These are phyloP conservation scores for Capsella bursapastoris DNA, from an alignment of 345 rosid species.

Conservation along the genomic window DNA sequence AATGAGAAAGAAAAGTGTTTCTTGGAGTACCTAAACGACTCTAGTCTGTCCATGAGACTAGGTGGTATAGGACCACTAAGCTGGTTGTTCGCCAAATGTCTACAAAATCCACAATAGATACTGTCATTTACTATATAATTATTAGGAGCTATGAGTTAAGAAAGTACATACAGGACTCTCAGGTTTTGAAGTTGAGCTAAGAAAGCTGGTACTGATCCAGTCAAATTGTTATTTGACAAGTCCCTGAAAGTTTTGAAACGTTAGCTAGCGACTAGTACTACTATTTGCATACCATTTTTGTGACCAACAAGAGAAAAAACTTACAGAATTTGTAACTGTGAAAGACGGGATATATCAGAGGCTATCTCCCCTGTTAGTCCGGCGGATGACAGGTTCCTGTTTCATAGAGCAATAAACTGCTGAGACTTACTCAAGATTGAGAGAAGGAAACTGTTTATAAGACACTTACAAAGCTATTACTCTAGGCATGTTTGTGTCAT, in stretches of 20 bases:
- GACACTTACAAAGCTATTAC: slow-evolving; percentile 53
- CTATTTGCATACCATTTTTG: neutral
- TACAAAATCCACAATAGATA: slow-evolving; percentile 26
- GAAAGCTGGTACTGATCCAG: slow-evolving; percentile 55
- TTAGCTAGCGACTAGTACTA: neutral
- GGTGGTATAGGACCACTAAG: slow-evolving; percentile 52
- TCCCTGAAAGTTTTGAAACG: slow-evolving; percentile 47
- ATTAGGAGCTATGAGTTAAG: neutral
- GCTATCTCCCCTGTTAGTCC: slow-evolving; percentile 50
- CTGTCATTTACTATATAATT: neutral
- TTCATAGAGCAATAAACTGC: neutral
- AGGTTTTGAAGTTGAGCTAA: slow-evolving; percentile 46
- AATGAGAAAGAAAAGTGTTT: slow-evolving; percentile 6
- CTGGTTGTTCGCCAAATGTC: slow-evolving; percentile 51
- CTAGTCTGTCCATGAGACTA: slow-evolving; percentile 34
- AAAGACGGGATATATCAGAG: slow-evolving; percentile 42
- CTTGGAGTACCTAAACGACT: slow-evolving; percentile 39
- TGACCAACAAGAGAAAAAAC: slow-evolving; percentile 31
- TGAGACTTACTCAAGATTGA: neutral
- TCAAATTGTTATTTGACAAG: slow-evolving; percentile 54
- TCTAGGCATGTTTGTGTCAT: slow-evolving; percentile 40
- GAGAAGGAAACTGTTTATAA: neutral
- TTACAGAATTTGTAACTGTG: slow-evolving; percentile 48
- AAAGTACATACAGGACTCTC: slow-evolving; percentile 49
- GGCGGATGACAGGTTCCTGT: slow-evolving; percentile 49